Evolutionary conservation across 1,284 basidiomycete genomes (phyloP).

Genomic region (Cryptococcus sp.): DNA sequence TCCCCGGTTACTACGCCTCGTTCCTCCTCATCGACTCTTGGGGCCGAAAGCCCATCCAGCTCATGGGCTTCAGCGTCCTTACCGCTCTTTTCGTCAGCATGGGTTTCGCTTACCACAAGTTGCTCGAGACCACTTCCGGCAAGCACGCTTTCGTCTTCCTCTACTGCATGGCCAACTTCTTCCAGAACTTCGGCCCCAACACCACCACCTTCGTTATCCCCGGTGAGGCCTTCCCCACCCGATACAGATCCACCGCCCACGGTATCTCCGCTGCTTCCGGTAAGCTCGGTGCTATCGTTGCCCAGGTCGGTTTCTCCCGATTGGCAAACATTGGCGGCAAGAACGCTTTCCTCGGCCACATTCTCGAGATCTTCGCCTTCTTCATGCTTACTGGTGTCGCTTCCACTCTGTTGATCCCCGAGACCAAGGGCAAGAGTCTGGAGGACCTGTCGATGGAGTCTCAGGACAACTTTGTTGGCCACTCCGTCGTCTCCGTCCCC

Average conservation of each 20-base stretch:
- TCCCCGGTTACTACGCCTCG: conserved; percentile 56
- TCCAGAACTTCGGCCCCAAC: conserved; percentile 67
- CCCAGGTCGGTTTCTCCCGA: conserved; percentile 74
- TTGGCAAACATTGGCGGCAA: conserved; percentile 67
- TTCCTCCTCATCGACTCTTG: conserved; percentile 50
- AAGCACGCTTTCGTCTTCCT: conserved; percentile 68
- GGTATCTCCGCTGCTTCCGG: conserved; percentile 81
- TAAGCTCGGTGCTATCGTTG: conserved; percentile 80
- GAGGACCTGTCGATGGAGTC: conserved; percentile 70
- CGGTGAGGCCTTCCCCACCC: conserved; percentile 82
- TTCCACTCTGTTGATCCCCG: conserved; percentile 72
- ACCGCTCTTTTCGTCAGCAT: conserved; percentile 42
- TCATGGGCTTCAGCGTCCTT: conserved; percentile 73
- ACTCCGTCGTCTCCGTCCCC: conserved; percentile 5
- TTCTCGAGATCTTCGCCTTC: conserved; percentile 52
- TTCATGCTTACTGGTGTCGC: conserved; percentile 80
- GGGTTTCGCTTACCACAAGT: conserved; percentile 72
- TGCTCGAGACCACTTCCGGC: conserved; percentile 60
- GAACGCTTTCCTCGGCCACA: conserved; percentile 49
- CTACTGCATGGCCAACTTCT: conserved; percentile 56
- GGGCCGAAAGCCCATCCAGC: conserved; percentile 57
- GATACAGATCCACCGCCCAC: conserved; percentile 78
- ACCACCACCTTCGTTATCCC: conserved; percentile 79
- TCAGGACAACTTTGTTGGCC: conserved; percentile 63
- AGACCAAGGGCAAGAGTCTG: conserved; percentile 66